phyloP scores from a whole-genome alignment of 345 rosid species.

The Eucalyptus cladocalyx region DNA sequence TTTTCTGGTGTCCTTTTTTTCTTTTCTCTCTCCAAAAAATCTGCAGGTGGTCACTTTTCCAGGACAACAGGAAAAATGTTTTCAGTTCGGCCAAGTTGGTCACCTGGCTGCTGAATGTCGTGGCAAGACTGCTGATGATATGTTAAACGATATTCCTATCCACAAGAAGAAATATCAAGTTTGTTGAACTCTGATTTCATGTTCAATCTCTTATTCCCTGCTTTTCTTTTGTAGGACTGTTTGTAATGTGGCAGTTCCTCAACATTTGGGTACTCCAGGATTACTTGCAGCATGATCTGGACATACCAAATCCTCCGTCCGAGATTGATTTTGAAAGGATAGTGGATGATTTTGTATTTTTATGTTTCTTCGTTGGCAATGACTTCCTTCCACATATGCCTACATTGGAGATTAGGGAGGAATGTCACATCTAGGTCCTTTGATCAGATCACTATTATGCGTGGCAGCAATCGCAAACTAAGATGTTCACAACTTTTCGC shows the following conservation, averaged over 20 bases:
- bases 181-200: not conserved
- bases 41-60: constrained; percentile 71
- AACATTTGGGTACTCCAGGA: constrained; percentile 91
- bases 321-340: constrained; percentile 66
- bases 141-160: constrained; percentile 54
- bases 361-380: constrained; percentile 97
- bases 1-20: not conserved
- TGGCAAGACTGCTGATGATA: constrained; percentile 42
- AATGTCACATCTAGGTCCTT: not conserved
- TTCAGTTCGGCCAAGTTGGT: constrained; percentile 78
- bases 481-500: not conserved
- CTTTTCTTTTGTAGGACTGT: not conserved
- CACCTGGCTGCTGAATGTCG: constrained; percentile 92
- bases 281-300: constrained; percentile 83
- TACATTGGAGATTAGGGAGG: constrained; percentile 96
- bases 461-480: not conserved
- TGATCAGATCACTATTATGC: not conserved
- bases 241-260: constrained; percentile 51
- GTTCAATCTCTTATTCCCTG: not conserved
- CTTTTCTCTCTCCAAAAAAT: not conserved
- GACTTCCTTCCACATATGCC: constrained; percentile 99
- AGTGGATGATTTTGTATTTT: constrained; percentile 93
- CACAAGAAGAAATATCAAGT: constrained; percentile 99
- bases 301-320: constrained; percentile 74
- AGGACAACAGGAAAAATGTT: constrained; percentile 94